These are phyloP conservation scores for Nothopassalora personata DNA, from an alignment of 2,329 filamentous ascomycete species.

Conservation along the genomic window DNA sequence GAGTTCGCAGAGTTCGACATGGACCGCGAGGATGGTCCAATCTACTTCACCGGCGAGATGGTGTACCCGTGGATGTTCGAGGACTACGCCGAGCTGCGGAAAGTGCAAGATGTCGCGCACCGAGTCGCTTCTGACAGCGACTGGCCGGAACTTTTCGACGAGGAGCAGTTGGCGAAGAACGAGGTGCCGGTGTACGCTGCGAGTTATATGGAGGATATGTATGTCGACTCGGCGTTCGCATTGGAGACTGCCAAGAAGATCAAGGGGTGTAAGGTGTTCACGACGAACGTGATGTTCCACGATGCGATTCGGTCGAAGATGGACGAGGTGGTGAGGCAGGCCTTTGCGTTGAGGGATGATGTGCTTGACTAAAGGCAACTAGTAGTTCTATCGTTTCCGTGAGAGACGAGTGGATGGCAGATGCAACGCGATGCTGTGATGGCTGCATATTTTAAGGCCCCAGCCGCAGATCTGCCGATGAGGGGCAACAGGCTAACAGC, in stretches of 20 bases:
- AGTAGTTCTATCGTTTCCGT: too few species aligned
- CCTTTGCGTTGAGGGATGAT: conserved; percentile 73
- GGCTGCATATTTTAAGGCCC: too few species aligned
- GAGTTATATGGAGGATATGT: conserved; percentile 84
- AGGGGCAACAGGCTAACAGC: too few species aligned
- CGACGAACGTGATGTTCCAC: conserved; percentile 85
- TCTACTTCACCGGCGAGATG: conserved; percentile 91
- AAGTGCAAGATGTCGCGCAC: conserved; percentile 63
- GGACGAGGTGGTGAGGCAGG: conserved; percentile 68
- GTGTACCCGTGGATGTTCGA: conserved; percentile 81
- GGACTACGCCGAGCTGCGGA: conserved; percentile 68
- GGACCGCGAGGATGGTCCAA: conserved; percentile 44
- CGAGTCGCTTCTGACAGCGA: conserved; percentile 61
- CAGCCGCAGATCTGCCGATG: too few species aligned
- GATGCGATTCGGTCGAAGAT: conserved; percentile 69
- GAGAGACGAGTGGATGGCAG: too few species aligned
- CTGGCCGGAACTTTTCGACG: conserved; percentile 75
- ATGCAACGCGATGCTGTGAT: too few species aligned
- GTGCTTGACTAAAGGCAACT: conserved; percentile 46
- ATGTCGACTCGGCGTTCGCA: conserved; percentile 73
- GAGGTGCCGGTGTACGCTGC: conserved; percentile 81
- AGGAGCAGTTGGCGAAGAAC: conserved; percentile 66
- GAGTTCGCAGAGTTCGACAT: conserved; percentile 45
- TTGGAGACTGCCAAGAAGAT: conserved; percentile 69
- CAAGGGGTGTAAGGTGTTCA: conserved; percentile 69